Percentiles rank a stretch among this genome's conserved stretches.
phyloP scores from a whole-genome alignment of 495 filamentous ascomycete species.

The Penicillium tannophilum region DNA sequence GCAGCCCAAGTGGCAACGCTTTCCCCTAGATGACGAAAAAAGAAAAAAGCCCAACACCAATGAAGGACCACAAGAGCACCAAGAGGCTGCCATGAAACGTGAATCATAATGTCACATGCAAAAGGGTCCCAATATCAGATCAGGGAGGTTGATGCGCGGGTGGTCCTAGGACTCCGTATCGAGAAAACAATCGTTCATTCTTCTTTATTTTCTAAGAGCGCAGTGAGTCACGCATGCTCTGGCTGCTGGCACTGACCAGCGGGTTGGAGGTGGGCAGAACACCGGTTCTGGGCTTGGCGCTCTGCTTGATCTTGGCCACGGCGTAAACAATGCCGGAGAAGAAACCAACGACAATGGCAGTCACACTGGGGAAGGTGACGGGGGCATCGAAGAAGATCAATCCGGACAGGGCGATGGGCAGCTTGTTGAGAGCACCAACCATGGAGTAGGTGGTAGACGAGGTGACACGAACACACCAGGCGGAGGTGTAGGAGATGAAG shows the following conservation, averaged over 20 bases:
- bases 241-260: slow-evolving; percentile 85
- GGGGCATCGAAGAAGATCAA: slow-evolving; percentile 94
- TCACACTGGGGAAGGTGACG: slow-evolving; percentile 87
- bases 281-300: slow-evolving; percentile 60
- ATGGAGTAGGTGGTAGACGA: slow-evolving; percentile 97
- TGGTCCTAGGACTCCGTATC: slow-evolving; percentile 3
- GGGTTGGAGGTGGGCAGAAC: slow-evolving; percentile 66
- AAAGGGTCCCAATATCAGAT: slow-evolving; percentile 11
- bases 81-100: slow-evolving; percentile 37
- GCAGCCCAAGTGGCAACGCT: slow-evolving; percentile 14
- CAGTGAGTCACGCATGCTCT: slow-evolving; percentile 87
- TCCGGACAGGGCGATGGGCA: slow-evolving; percentile 88
- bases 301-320: slow-evolving; percentile 88
- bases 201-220: slow-evolving; percentile 44
- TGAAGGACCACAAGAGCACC: slow-evolving; percentile 22
- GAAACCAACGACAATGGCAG: slow-evolving; percentile 87
- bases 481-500: slow-evolving; percentile 98
- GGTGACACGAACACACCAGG: slow-evolving; percentile 97
- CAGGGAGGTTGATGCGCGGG: slow-evolving; percentile 6
- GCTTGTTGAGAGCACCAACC: slow-evolving; percentile 97
- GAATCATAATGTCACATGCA: slow-evolving; percentile 40
- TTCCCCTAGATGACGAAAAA: slow-evolving; percentile 18
- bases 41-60: slow-evolving; percentile 32
- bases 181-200: slow-evolving; percentile 8
- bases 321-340: slow-evolving; percentile 89